Conservation (phyloP, 1,284 basidiomycete genomes). For the Heliocybe sulcata region DNA sequence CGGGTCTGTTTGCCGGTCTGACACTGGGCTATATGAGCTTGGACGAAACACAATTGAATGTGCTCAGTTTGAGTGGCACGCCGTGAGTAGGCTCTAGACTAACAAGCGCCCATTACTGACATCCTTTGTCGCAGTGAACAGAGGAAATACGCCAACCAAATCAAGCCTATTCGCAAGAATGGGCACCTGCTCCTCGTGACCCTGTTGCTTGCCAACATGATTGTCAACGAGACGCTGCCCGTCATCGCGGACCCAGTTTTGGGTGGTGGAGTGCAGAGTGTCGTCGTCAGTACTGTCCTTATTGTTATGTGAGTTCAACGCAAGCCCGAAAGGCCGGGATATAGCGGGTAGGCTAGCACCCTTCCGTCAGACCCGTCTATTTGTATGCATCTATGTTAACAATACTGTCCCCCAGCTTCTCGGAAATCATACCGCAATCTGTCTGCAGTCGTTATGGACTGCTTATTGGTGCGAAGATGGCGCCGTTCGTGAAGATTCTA, state of each 20-base stretch:
- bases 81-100: slow-evolving; percentile 37
- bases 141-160: slow-evolving; percentile 75
- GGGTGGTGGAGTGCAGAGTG: slow-evolving; percentile 77
- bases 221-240: slow-evolving; percentile 87
- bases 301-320: slow-evolving; percentile 69
- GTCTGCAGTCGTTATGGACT: slow-evolving; percentile 91
- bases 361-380: slow-evolving; percentile 7
- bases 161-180: slow-evolving; percentile 82
- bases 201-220: slow-evolving; percentile 81
- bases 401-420: slow-evolving; percentile 44
- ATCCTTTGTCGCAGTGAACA: slow-evolving; percentile 46
- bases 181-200: slow-evolving; percentile 82
- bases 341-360: neutral
- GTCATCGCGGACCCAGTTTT: slow-evolving; percentile 86
- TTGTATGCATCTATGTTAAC: neutral
- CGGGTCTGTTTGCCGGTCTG: slow-evolving; percentile 67
- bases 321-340: neutral
- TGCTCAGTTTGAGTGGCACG: slow-evolving; percentile 79
- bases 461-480: slow-evolving; percentile 87
- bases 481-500: slow-evolving; percentile 64
- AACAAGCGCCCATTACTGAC: neutral
- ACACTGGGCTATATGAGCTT: slow-evolving; percentile 91
- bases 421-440: slow-evolving; percentile 89
- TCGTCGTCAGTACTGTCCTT: slow-evolving; percentile 78
- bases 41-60: slow-evolving; percentile 88